Percentiles rank a stretch among this genome's conserved stretches.
These are phyloP conservation scores for Fusarium napiforme DNA, from an alignment of 2,329 filamentous ascomycete genomes.

Conservation along the genomic window DNA sequence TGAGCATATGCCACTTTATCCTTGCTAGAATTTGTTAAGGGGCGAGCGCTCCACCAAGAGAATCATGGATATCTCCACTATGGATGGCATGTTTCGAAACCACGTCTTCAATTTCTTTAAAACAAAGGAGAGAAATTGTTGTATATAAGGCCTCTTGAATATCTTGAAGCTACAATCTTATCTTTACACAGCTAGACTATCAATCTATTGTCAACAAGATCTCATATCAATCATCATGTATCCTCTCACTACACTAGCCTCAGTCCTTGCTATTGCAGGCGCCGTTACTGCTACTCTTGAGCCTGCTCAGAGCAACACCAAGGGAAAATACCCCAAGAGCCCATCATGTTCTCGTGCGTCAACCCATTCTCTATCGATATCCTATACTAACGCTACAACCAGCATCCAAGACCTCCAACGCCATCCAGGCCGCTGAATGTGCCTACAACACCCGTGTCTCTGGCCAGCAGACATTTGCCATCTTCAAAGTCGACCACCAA, in stretches of 20 bases:
- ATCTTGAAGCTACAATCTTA: not conserved
- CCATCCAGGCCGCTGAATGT: constrained; percentile 43
- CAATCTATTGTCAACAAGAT: not conserved
- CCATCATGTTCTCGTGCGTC: constrained; percentile 36
- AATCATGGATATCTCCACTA: constrained; percentile 7
- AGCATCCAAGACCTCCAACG: constrained; percentile 40
- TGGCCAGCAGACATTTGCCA: constrained; percentile 40
- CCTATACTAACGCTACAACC: not conserved
- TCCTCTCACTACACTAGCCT: constrained; percentile 34
- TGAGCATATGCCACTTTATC: constrained; percentile 3
- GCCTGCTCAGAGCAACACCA: constrained; percentile 39
- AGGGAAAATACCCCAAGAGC: constrained; percentile 39
- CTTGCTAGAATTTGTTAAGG: constrained; percentile 15
- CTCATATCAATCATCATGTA: constrained; percentile 26
- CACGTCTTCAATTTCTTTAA: constrained; percentile 22
- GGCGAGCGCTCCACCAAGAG: not conserved
- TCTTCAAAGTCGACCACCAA: constrained; percentile 41
- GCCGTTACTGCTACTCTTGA: constrained; percentile 39
- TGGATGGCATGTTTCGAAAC: constrained; percentile 18
- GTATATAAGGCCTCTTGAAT: constrained; percentile 12
- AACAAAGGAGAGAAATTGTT: constrained; percentile 2
- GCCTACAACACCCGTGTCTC: constrained; percentile 43
- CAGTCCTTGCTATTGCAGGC: constrained; percentile 35
- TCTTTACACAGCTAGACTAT: not conserved
- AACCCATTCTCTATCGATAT: fast-evolving